A percentile compares a stretch with the other conserved stretches of the same genome.
phyloP scores from a whole-genome alignment of 2,329 filamentous ascomycete species.

The Fusarium brevicatenulatum region DNA sequence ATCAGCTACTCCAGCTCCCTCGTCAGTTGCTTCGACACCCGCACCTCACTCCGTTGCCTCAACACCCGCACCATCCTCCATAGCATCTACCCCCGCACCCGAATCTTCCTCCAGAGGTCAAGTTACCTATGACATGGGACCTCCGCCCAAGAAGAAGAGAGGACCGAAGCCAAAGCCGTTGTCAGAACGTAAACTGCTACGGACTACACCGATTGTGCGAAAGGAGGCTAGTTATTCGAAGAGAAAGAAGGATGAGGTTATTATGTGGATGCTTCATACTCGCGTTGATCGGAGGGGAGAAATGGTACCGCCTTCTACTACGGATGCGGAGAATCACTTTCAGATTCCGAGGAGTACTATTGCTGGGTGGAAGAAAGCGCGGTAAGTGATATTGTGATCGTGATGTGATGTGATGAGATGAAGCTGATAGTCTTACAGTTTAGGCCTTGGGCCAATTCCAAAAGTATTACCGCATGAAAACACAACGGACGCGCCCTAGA shows the following conservation, averaged over 20 bases:
- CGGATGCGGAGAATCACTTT: conserved; percentile 17
- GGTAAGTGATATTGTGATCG: not conserved
- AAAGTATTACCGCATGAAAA: not conserved
- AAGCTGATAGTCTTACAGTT: not conserved
- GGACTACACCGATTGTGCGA: conserved; percentile 12
- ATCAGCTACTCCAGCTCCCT: not conserved
- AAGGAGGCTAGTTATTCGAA: conserved; percentile 22
- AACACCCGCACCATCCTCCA: not conserved
- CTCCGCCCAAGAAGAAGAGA: conserved; percentile 7
- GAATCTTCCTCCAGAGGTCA: not conserved
- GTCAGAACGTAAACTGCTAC: conserved; percentile 4
- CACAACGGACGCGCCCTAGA: not conserved
- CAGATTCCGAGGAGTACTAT: conserved; percentile 23
- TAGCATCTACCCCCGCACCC: not conserved
- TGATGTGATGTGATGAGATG: not conserved
- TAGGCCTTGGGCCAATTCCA: conserved; percentile 11
- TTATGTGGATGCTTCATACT: conserved; percentile 11
- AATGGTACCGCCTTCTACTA: conserved; percentile 4
- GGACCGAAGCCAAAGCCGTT: conserved; percentile 23
- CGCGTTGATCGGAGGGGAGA: not conserved
- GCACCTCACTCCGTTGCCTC: not conserved
- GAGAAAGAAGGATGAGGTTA: conserved; percentile 18
- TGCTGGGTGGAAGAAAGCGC: conserved; percentile 8
- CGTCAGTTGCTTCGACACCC: not conserved
- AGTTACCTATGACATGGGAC: not conserved